A percentile compares a stretch with the other conserved stretches of the same genome.
Conservation (phyloP, 371 early-diverging fungal genomes). For the Mortierella polycephala region DNA sequence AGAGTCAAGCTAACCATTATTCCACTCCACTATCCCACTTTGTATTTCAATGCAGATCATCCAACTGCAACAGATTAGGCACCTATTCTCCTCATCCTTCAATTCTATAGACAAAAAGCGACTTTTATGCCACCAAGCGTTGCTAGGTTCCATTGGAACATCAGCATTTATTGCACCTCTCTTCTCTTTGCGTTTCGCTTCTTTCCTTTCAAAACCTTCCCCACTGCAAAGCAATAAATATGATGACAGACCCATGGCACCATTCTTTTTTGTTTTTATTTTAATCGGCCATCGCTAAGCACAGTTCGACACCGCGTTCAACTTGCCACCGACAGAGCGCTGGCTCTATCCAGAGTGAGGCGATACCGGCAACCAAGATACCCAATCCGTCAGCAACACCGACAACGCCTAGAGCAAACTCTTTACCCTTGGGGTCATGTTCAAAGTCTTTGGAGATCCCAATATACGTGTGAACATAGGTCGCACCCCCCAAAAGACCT, state of each 20-base stretch:
- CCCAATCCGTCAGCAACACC: constrained; percentile 60
- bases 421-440: constrained; percentile 50
- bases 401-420: constrained; percentile 59
- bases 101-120: not conserved
- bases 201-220: no score
- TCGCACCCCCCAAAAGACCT: constrained; percentile 60
- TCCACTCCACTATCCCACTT: not conserved
- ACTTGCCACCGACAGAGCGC: constrained; percentile 55
- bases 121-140: no score
- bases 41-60: constrained; percentile 7
- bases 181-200: not conserved
- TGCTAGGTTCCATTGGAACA: no score
- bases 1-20: not conserved
- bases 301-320: constrained; percentile 32
- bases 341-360: constrained; percentile 56
- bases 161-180: not conserved
- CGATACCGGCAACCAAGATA: constrained; percentile 57
- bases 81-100: not conserved
- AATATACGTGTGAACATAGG: constrained; percentile 60
- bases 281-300: constrained; percentile 43
- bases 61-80: constrained; percentile 31
- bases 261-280: not conserved
- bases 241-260: not conserved
- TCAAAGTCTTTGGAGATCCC: constrained; percentile 34
- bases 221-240: not conserved